Base-by-base conservation (phyloP, 2,329 filamentous ascomycete species). In the Sclerotinia spermophila region DNA sequence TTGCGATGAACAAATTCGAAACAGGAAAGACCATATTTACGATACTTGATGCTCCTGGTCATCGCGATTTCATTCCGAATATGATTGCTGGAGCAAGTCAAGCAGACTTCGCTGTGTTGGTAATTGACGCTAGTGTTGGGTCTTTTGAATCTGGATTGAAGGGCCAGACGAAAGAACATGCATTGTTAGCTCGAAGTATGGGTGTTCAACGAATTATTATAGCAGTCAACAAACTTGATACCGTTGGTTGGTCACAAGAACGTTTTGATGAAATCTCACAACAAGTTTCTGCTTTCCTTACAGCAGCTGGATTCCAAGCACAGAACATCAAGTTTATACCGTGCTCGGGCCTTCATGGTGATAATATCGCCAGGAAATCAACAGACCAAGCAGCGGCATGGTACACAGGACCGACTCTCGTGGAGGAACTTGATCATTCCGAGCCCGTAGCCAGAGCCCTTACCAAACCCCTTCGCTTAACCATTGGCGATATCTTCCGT, bases 31-130 rank as follows among this genome's bases (percentile, higher is more conserved):
- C 93, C 0, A 87, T 86, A 17, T 98, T 98, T 78, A 98, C 96
- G 1, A 97, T 99, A 60, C 85, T 99, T 6, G 96, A 99, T 79
- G 95, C 96, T 0, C 96, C 96, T 0, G 96, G 96, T 0, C 96
- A 99, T 81, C 88, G 90, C 72, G 96, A 99, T 79, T 99, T 98
- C 79, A 94, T 99, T 30, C 96, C 96, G 0, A 99, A 97, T 80
- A 99, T 99, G 96, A 97, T 99, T 79, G 95, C 95, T 2, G 96
- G 96, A 21, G 94, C 95, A 5, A 96, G 92, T 71, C 95, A 97
- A 81, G 96, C 96, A 15, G 96, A 99, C 79, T 96, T 98, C 80
- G 96, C 94, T 0, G 91, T 99, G 0, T 84, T 99, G 4, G 96
- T 99, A 30, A 93, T 99, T 72, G 96, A 99, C 79, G 92, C 95